Conservation (phyloP, 2,329 filamentous ascomycete species). For the Apiospora malaysiana region DNA sequence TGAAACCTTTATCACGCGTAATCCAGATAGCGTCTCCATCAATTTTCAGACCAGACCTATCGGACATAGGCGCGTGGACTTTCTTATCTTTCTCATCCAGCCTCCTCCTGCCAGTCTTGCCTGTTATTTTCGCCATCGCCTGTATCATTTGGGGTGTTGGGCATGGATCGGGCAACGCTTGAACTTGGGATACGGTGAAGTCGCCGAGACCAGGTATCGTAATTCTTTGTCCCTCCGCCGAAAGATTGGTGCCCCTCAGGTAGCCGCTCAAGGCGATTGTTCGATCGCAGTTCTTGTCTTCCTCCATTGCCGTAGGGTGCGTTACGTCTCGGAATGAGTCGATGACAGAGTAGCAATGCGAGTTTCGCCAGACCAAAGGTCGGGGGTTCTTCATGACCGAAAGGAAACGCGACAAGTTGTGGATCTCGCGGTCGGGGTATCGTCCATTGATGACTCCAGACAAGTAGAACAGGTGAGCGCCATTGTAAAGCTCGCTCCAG, state of each 20-base stretch:
- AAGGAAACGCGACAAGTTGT: slow-evolving; percentile 93
- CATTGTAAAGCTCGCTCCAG: slow-evolving; percentile 97
- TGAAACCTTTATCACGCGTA: slow-evolving; percentile 72
- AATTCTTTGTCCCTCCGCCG: slow-evolving; percentile 81
- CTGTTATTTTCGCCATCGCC: slow-evolving; percentile 80
- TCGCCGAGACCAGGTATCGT: slow-evolving; percentile 95
- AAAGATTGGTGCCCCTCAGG: slow-evolving; percentile 91
- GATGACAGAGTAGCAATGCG: slow-evolving; percentile 90
- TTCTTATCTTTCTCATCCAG: slow-evolving; percentile 97
- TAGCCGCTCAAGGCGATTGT: slow-evolving; percentile 93
- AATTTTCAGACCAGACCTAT: slow-evolving; percentile 93
- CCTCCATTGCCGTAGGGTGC: slow-evolving; percentile 88
- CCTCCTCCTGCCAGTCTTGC: slow-evolving; percentile 79
- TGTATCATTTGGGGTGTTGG: slow-evolving; percentile 92
- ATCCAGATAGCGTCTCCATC: slow-evolving; percentile 98
- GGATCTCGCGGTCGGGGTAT: slow-evolving; percentile 94
- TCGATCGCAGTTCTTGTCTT: slow-evolving; percentile 87
- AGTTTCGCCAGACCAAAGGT: slow-evolving; percentile 95
- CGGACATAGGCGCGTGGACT: slow-evolving; percentile 96
- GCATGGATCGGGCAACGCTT: slow-evolving; percentile 90
- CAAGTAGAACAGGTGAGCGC: slow-evolving; percentile 95
- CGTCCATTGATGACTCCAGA: slow-evolving; percentile 96
- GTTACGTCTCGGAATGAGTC: slow-evolving; percentile 97
- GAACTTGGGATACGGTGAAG: slow-evolving; percentile 81
- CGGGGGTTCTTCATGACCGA: slow-evolving; percentile 99